Evolutionary conservation across 2,329 filamentous ascomycete genomes (phyloP), one percentile per base, ranked within the genome.

Genomic region (Exophiala lecanii-corni): DNA sequence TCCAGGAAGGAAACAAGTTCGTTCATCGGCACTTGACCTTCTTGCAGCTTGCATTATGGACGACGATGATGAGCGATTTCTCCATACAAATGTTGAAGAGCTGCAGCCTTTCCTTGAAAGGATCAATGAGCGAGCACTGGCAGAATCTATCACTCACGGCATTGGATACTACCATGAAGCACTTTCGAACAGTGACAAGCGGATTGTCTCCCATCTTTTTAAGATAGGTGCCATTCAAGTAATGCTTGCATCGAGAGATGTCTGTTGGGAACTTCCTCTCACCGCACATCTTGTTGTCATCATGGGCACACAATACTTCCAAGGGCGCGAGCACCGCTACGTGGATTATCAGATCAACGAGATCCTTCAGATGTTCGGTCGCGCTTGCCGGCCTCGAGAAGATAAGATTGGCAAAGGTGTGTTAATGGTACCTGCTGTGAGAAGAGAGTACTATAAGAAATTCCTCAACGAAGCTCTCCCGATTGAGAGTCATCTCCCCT

Each of bases 131-230:
- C 82, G 83, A 51, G 84, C 89, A 1, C 74, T 98, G 12, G 87
- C 87, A 0, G 89, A 95, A 60, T 89, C 91, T 0, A 73, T 98
- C 12, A 86, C 86, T 1, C 92, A 98, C 60, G 94, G 92, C 55
- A 86, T 98, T 55, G 92, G 89, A 2, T 98, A 98, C 67, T 97
- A 91, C 65, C 92, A 98, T 59, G 92, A 98, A 68, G 92, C 91
- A 10, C 73, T 98, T 20, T 91, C 82, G 63, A 74, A 78, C 26
- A 91, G 83, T 45, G 92, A 98, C 64, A 95, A 91, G 73, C 82
- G 85, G 21, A 96, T 97, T 53, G 91, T 96, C 19, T 86, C 89
- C 59, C 86, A 95, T 65, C 76, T 98, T 13, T 98, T 91, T 67
- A 83, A 81, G 45, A 83, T 89, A 41, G 89, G 89, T 31, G 89